phyloP scores from a whole-genome alignment of 805 yeast genomes.

The Ogataea pini region DNA sequence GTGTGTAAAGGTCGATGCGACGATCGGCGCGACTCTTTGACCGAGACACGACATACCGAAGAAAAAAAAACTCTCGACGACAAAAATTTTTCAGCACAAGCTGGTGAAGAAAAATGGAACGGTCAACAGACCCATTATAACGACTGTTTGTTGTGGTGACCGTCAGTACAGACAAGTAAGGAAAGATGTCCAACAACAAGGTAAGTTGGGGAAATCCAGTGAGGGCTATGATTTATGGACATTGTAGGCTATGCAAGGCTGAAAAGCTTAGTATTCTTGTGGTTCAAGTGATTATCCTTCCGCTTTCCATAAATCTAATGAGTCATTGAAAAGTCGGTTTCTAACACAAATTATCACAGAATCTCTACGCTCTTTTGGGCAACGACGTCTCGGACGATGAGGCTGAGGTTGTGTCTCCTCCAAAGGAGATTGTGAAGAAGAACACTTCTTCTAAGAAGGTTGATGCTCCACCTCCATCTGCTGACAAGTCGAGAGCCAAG shows the following conservation, averaged over 20 bases:
- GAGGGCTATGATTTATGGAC: no score
- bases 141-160: conserved; percentile 3
- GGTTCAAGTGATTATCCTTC: no score
- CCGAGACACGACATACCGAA: conserved; percentile 13
- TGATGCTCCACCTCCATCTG: conserved; percentile 78
- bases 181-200: conserved; percentile 32
- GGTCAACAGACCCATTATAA: neutral
- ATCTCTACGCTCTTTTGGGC: conserved; percentile 81
- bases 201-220: conserved; percentile 16
- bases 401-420: conserved; percentile 50
- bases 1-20: neutral
- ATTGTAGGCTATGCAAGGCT: no score
- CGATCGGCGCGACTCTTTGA: conserved; percentile 2
- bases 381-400: conserved; percentile 86
- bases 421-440: conserved; percentile 80
- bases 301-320: neutral
- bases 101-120: conserved; percentile 4
- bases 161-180: conserved; percentile 3
- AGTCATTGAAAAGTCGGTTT: neutral
- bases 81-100: conserved; percentile 22
- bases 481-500: conserved; percentile 78
- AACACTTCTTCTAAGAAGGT: conserved; percentile 83
- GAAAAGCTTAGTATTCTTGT: no score
- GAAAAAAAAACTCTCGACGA: conserved; percentile 17
- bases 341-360: conserved; percentile 39